phyloP scores from a whole-genome alignment of 352 stramenopile species.

The Pythium periplocum region DNA sequence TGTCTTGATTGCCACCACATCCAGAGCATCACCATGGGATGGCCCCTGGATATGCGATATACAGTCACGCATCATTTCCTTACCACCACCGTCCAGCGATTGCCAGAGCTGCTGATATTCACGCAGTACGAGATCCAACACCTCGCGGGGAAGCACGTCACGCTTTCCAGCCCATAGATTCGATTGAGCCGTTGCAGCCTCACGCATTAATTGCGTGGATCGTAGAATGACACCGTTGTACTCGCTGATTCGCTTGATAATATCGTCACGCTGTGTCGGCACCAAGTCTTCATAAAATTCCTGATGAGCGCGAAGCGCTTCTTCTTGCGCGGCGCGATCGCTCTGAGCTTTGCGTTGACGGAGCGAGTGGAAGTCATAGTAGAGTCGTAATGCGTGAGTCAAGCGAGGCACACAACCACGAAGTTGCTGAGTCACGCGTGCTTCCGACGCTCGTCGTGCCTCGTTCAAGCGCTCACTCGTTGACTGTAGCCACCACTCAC shows the following conservation, averaged over 20 bases:
- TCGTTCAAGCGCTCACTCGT: slow-evolving; percentile 23
- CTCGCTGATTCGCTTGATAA: slow-evolving; percentile 59
- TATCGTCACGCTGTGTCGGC: slow-evolving; percentile 56
- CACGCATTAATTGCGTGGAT: slow-evolving; percentile 46
- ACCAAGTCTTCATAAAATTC: slow-evolving; percentile 63
- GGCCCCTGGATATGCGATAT: slow-evolving; percentile 6
- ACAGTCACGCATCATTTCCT: slow-evolving; percentile 31
- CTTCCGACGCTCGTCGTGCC: slow-evolving; percentile 16
- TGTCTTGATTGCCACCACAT: too few species aligned
- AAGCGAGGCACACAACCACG: slow-evolving; percentile 43
- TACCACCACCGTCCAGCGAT: slow-evolving; percentile 38
- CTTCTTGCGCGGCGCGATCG: slow-evolving; percentile 40
- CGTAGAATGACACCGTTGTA: slow-evolving; percentile 47
- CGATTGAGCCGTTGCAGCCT: slow-evolving; percentile 47
- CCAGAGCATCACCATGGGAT: too few species aligned
- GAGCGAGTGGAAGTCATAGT: slow-evolving; percentile 60
- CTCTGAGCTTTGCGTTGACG: slow-evolving; percentile 42
- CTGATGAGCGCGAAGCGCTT: slow-evolving; percentile 34
- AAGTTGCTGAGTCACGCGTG: slow-evolving; percentile 28
- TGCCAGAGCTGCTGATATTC: slow-evolving; percentile 47
- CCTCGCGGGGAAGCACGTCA: slow-evolving; percentile 21
- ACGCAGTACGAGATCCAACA: slow-evolving; percentile 28
- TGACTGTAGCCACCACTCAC: slow-evolving; percentile 21
- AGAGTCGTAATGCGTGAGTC: slow-evolving; percentile 27
- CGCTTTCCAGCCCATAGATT: slow-evolving; percentile 47